phyloP scores from a whole-genome alignment of 2,329 filamentous ascomycete genomes.

The Claviceps arundinis region DNA sequence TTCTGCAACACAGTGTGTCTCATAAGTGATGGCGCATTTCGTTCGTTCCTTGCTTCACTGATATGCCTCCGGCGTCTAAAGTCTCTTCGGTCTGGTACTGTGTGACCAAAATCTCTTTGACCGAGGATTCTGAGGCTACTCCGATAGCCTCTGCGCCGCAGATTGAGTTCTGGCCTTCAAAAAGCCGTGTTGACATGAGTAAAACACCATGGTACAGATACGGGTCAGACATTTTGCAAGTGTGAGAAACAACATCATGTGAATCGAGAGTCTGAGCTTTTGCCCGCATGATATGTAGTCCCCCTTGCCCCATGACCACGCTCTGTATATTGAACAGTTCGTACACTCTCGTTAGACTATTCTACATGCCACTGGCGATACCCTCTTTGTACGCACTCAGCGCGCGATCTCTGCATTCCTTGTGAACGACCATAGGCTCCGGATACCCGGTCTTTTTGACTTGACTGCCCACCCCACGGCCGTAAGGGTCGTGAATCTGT shows the following conservation, averaged over 20 bases:
- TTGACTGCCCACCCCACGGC: conserved; percentile 41
- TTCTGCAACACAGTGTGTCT: conserved; percentile 8
- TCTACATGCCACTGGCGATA: conserved; percentile 16
- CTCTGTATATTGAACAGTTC: background rate
- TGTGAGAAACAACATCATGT: background rate
- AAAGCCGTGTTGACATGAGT: conserved; percentile 46
- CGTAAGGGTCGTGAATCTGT: conserved; percentile 72
- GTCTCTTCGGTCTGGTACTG: conserved; percentile 33
- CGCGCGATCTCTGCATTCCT: conserved; percentile 50
- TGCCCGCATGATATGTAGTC: no score
- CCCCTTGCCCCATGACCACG: background rate
- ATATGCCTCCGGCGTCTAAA: conserved; percentile 36
- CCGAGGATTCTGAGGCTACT: conserved; percentile 43
- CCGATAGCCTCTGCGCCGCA: conserved; percentile 46
- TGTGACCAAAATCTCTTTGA: conserved; percentile 17
- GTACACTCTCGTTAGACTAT: background rate
- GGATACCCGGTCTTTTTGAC: conserved; percentile 62
- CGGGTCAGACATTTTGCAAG: conserved; percentile 39
- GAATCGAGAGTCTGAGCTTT: background rate
- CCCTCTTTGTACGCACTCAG: conserved; percentile 55
- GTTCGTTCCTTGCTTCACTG: background rate
- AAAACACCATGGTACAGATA: conserved; percentile 50
- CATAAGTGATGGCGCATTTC: conserved; percentile 3
- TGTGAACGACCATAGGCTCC: conserved; percentile 61
- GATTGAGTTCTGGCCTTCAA: conserved; percentile 42